Evolutionary conservation across 768 basidiomycete genomes (phyloP).

Genomic region (Amanita subjunquillea): DNA sequence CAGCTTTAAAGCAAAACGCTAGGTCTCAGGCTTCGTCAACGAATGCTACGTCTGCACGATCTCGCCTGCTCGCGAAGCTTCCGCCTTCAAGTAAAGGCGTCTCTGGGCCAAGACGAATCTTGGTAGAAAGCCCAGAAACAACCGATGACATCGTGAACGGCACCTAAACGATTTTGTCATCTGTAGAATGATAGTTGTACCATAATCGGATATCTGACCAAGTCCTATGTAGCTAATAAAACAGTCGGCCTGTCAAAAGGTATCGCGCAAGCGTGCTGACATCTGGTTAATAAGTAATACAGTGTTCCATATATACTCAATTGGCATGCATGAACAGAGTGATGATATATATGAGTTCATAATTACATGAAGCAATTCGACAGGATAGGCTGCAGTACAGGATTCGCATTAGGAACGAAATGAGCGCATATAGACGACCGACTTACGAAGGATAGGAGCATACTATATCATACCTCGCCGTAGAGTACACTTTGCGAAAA

Average conservation of each 20-base stretch:
- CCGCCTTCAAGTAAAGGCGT: slow-evolving; percentile 21
- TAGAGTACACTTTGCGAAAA: slow-evolving; percentile 59
- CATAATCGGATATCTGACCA: too few relatives aligned
- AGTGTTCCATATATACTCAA: too few relatives aligned
- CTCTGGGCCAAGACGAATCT: slow-evolving; percentile 52
- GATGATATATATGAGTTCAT: neutral
- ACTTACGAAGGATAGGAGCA: neutral
- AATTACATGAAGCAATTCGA: neutral
- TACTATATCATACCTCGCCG: slow-evolving; percentile 11
- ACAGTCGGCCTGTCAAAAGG: too few relatives aligned
- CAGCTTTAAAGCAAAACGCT: neutral
- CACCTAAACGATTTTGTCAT: too few relatives aligned
- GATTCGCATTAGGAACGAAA: neutral
- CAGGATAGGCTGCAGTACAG: neutral
- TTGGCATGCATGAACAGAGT: too few relatives aligned
- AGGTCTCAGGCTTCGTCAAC: neutral
- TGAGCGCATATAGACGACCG: neutral
- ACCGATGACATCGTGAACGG: neutral
- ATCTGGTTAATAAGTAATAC: too few relatives aligned
- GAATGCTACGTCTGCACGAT: slow-evolving; percentile 9
- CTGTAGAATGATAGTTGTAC: too few relatives aligned
- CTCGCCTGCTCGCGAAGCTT: slow-evolving; percentile 18
- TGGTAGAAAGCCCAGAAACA: slow-evolving; percentile 39
- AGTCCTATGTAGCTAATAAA: too few relatives aligned
- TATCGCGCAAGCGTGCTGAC: too few relatives aligned